phyloP scores from a whole-genome alignment of 768 basidiomycete species.

The Mycena belliarum region DNA sequence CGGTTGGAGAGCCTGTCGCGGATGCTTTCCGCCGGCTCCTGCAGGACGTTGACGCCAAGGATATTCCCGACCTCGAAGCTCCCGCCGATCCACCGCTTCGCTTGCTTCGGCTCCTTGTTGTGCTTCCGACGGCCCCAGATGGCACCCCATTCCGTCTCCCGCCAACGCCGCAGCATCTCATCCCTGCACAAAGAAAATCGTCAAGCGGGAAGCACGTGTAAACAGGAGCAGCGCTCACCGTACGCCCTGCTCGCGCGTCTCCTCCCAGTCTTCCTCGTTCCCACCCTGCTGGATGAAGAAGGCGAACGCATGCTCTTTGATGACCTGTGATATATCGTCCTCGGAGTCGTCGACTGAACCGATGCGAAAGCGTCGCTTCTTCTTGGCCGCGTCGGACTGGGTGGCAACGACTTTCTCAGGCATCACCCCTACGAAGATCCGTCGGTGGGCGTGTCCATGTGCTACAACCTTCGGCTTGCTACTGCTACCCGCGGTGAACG shows the following conservation, averaged over 20 bases:
- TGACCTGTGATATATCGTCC: conserved; percentile 43
- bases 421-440: conserved; percentile 78
- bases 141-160: conserved; percentile 65
- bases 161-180: conserved; percentile 64
- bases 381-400: conserved; percentile 35
- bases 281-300: conserved; percentile 71
- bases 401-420: conserved; percentile 60
- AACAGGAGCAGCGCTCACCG: conserved; percentile 9
- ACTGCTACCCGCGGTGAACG: neutral
- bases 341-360: conserved; percentile 34
- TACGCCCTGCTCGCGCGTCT: conserved; percentile 48
- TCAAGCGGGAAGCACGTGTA: neutral
- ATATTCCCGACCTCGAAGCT: conserved; percentile 81
- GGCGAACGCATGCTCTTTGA: conserved; percentile 61
- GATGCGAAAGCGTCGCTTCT: conserved; percentile 23
- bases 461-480: neutral
- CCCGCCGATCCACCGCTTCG: conserved; percentile 62
- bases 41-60: conserved; percentile 65
- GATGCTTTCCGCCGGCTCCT: conserved; percentile 30
- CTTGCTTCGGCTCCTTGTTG: conserved; percentile 27
- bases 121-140: conserved; percentile 41
- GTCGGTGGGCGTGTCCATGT: conserved; percentile 36
- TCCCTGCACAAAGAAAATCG: conserved; percentile 30
- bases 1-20: conserved; percentile 15
- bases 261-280: conserved; percentile 65